Conservation (phyloP, 805 yeast genomes). For the Monosporozyma yasuniensis region DNA sequence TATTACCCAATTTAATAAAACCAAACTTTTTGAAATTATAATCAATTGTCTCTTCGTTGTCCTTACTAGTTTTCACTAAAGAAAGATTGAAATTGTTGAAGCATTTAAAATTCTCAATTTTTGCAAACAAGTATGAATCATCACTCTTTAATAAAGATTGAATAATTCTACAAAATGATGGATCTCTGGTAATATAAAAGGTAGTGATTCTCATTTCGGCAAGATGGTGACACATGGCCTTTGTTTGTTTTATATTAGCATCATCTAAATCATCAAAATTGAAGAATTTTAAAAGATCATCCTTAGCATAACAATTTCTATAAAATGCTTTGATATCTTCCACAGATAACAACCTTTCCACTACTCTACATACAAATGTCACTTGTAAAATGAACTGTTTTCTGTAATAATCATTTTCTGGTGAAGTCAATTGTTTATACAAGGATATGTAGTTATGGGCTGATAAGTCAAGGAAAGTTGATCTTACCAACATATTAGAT, state of each 20-base stretch:
- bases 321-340: slow-evolving; percentile 15
- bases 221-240: slow-evolving; percentile 10
- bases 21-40: slow-evolving; percentile 25
- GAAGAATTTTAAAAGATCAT: slow-evolving; percentile 8
- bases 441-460: slow-evolving; percentile 12
- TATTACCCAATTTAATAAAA: slow-evolving; percentile 27
- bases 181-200: slow-evolving; percentile 21
- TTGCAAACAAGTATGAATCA: slow-evolving; percentile 10
- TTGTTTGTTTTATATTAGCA: slow-evolving; percentile 10
- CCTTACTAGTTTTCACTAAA: background rate
- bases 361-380: slow-evolving; percentile 11
- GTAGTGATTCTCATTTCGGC: slow-evolving; percentile 12
- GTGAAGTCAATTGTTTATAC: slow-evolving; percentile 16
- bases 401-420: slow-evolving; percentile 21
- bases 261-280: slow-evolving; percentile 10
- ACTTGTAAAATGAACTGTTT: slow-evolving; percentile 25
- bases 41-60: slow-evolving; percentile 4
- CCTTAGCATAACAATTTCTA: slow-evolving; percentile 16
- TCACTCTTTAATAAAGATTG: slow-evolving; percentile 12
- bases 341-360: slow-evolving; percentile 12
- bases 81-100: slow-evolving; percentile 14
- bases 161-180: slow-evolving; percentile 12
- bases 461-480: slow-evolving; percentile 20
- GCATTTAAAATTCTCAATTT: slow-evolving; percentile 19
- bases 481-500: slow-evolving; percentile 7